Percentiles rank a stretch among this genome's conserved stretches.
phyloP scores from a whole-genome alignment of 1,139 yeast species.

The Hyphopichia wangnamkhiaoensis region DNA sequence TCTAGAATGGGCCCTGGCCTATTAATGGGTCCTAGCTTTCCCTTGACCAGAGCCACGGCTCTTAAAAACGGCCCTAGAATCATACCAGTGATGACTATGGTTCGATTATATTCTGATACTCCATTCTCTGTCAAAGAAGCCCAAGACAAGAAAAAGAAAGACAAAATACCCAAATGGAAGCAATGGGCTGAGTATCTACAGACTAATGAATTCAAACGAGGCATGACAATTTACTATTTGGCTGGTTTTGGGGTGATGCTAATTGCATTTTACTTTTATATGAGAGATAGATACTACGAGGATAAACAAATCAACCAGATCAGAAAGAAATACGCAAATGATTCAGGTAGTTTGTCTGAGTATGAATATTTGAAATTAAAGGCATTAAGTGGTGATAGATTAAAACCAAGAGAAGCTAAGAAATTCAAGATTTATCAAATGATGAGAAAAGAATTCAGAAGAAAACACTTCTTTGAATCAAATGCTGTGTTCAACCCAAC shows the following conservation, averaged over 20 bases:
- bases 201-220: conserved; percentile 37
- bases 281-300: conserved; percentile 65
- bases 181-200: conserved; percentile 43
- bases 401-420: conserved; percentile 57
- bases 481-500: conserved; percentile 52
- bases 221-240: conserved; percentile 52
- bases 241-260: conserved; percentile 58
- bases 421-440: conserved; percentile 54
- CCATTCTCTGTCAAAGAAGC: conserved; percentile 36
- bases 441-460: conserved; percentile 54
- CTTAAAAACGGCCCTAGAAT: neutral
- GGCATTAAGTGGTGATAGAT: conserved; percentile 48
- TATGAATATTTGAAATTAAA: conserved; percentile 65
- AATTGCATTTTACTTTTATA: conserved; percentile 62
- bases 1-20: neutral
- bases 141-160: conserved; percentile 23
- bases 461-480: conserved; percentile 45
- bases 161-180: conserved; percentile 36
- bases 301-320: conserved; percentile 60
- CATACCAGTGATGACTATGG: no score
- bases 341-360: conserved; percentile 49
- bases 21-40: neutral
- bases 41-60: neutral
- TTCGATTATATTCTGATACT: conserved; percentile 17
- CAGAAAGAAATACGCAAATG: conserved; percentile 43